Evolutionary conservation across 192 early-diverging fungal species (phyloP).

Genomic region (Umbelopsis sp.): DNA sequence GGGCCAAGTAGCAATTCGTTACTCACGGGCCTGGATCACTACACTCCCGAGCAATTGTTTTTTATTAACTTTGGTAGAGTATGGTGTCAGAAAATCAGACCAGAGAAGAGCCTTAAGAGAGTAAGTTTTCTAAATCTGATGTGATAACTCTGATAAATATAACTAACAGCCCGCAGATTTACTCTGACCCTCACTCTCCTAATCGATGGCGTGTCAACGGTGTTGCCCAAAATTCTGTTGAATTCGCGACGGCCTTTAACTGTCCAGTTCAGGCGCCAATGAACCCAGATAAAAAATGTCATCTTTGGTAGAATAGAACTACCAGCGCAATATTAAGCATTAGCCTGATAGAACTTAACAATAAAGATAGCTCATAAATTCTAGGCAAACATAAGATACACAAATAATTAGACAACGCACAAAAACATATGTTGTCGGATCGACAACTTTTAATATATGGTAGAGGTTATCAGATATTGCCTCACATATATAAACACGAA

Average conservation of each 20-base stretch:
- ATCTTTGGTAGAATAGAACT: slow-evolving; percentile 31
- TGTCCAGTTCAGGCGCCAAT: slow-evolving; percentile 60
- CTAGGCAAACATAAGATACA: too few relatives aligned
- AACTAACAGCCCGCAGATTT: slow-evolving; percentile 35
- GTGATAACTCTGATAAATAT: background rate
- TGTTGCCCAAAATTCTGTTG: slow-evolving; percentile 57
- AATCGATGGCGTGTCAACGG: slow-evolving; percentile 66
- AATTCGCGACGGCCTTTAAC: slow-evolving; percentile 69
- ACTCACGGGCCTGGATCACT: slow-evolving; percentile 48
- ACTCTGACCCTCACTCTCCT: slow-evolving; percentile 70
- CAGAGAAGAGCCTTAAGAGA: slow-evolving; percentile 39
- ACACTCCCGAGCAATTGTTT: slow-evolving; percentile 60
- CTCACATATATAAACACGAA: too few relatives aligned
- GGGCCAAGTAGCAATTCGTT: slow-evolving; percentile 30
- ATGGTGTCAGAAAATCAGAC: slow-evolving; percentile 61
- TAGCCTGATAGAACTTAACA: too few relatives aligned
- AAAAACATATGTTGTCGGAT: too few relatives aligned
- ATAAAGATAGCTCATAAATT: too few relatives aligned
- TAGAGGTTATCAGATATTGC: too few relatives aligned
- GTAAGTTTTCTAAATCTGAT: slow-evolving; percentile 27
- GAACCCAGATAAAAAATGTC: slow-evolving; percentile 67
- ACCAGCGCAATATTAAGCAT: too few relatives aligned
- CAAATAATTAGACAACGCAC: too few relatives aligned
- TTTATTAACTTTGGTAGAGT: slow-evolving; percentile 65
- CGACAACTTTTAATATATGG: too few relatives aligned